phyloP scores from a whole-genome alignment of 192 early-diverging fungal genomes.

The Coemansia pectinata region DNA sequence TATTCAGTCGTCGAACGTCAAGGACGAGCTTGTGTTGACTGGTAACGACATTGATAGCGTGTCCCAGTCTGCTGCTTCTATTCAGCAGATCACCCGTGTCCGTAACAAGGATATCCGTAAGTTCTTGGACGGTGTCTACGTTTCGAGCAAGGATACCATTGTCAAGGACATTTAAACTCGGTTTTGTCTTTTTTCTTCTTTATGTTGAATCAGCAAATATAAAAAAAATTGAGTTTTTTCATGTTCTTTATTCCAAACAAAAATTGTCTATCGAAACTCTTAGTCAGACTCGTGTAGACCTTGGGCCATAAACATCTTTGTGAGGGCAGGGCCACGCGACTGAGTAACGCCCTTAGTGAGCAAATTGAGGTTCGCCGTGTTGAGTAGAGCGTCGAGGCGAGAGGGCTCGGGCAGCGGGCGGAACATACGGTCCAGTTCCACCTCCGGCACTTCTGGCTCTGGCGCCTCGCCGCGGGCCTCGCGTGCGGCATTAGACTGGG shows the following conservation, averaged over 20 bases:
- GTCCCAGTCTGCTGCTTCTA: constrained; percentile 93
- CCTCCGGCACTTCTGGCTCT: constrained; percentile 75
- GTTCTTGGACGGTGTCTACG: constrained; percentile 98
- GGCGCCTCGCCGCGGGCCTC: constrained; percentile 64
- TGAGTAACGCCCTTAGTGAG: constrained; percentile 91
- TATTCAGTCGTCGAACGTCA: constrained; percentile 74
- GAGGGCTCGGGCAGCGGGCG: constrained; percentile 81
- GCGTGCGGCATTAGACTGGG: constrained; percentile 74
- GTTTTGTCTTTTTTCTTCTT: background rate
- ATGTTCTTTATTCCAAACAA: background rate
- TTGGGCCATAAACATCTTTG: constrained; percentile 84
- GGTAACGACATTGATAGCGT: constrained; percentile 96
- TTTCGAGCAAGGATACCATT: constrained; percentile 78
- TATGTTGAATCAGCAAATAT: background rate
- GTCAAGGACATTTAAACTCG: constrained; percentile 56
- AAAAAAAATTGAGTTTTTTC: background rate
- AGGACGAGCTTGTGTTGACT: constrained; percentile 93
- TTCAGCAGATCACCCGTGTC: constrained; percentile 91
- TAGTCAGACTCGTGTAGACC: constrained; percentile 63
- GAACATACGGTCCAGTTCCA: constrained; percentile 62
- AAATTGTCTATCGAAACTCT: constrained; percentile 18
- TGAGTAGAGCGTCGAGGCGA: constrained; percentile 86
- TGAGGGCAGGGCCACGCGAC: constrained; percentile 91
- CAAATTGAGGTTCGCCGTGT: constrained; percentile 89
- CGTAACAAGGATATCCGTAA: constrained; percentile 99